Base-by-base conservation (phyloP, 257 asterid genomes). In the Ballota nigra region DNA sequence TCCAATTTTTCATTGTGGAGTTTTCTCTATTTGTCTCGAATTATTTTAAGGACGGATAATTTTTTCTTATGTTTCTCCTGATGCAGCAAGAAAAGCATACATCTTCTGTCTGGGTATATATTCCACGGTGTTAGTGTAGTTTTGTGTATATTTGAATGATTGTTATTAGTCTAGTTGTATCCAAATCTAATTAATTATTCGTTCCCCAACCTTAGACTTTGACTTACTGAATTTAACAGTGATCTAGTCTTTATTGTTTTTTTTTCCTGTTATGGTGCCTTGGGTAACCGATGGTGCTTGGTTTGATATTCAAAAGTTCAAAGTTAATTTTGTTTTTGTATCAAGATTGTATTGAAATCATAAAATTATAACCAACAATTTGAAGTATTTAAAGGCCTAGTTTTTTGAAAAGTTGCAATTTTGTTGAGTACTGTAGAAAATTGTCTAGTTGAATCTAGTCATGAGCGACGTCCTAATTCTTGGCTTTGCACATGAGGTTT, bases 401-500 rank as follows among this genome's bases (percentile, higher is more conserved):
- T 7, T 49, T 49, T 49, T 49, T 49, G 13, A 9, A 8, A 53
- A 19, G 15, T 53, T 53, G 29, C 15, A 0, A 53, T 53, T 7
- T 36, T 56, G n/a, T 9, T 15, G 4, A 8, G 11, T 69, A 8
- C 55, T 34, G 33, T 19, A 13, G 9, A 11, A 33, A n/a, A n/a
- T 29, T 26, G 38, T 34, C 9, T 18, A n/a, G n/a, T n/a, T n/a
- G n/a, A n/a, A n/a, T 51, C 15, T 45, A 71, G 47, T 19, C 22
- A 66, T 10, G 24, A 26, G 20, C 18, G 8, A 71, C 23, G 89
- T 84, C 91, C 88, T 81, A 76, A 89, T 89, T 85, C 91, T 89
- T 89, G 86, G 92, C 88, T 68, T 77, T 76, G 66, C 84, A 59
- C 85, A 19, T 81, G 68, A 86, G 87, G 11, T 68, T 86, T 78